These are phyloP conservation scores for Ophiostoma pallidulum DNA, from an alignment of 2,329 filamentous ascomycete genomes.

Conservation along the genomic window DNA sequence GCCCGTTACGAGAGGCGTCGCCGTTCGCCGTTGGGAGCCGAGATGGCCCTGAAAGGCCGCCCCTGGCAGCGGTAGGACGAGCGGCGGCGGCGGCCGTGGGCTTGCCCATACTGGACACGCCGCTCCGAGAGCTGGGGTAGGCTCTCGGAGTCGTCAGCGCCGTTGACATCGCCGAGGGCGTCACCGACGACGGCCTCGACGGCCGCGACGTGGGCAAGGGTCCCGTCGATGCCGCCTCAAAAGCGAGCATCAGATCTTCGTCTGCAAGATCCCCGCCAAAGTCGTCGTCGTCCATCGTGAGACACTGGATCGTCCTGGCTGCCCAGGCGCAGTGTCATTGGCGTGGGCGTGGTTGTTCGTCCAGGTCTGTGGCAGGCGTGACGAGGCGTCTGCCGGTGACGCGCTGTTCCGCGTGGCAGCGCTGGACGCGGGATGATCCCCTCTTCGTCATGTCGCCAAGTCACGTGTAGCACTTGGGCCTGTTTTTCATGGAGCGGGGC, in stretches of 20 bases:
- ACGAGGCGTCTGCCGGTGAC: not conserved
- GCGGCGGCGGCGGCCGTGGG: not conserved
- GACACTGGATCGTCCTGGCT: not conserved
- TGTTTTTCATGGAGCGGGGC: not conserved
- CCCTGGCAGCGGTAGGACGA: not conserved
- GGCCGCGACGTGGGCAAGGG: not conserved
- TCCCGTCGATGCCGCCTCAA: constrained; percentile 22
- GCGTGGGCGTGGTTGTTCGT: not conserved
- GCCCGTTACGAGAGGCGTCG: not conserved
- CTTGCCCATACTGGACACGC: not conserved
- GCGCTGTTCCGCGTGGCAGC: not conserved
- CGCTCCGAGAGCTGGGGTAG: not conserved
- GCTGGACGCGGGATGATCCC: not conserved
- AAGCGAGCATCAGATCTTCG: constrained; percentile 53
- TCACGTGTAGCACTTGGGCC: constrained; percentile 10
- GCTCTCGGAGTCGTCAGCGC: not conserved
- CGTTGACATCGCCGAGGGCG: not conserved
- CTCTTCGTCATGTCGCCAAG: constrained; percentile 13
- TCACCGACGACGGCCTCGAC: not conserved
- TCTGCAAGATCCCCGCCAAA: constrained; percentile 57
- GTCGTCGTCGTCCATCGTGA: constrained; percentile 43
- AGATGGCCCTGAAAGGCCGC: not conserved
- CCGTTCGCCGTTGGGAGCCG: not conserved
- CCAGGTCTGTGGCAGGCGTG: not conserved
- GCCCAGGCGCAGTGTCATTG: not conserved